These are phyloP conservation scores for Suillus placidus DNA, from an alignment of 768 basidiomycete genomes.

Conservation along the genomic window DNA sequence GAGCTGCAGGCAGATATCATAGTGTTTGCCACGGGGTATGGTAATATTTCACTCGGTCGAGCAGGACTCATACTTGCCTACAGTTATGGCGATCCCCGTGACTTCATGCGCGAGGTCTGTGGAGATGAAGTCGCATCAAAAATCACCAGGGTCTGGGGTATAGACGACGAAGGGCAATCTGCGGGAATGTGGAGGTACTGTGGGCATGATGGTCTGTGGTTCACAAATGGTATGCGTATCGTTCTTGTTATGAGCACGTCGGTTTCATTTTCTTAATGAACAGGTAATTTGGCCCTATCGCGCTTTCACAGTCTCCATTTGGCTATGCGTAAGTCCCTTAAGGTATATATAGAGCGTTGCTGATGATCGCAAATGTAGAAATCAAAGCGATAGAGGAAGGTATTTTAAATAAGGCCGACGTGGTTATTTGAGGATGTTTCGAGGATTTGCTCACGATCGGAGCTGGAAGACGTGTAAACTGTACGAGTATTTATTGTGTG, in stretches of 20 bases:
- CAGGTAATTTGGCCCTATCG: conserved; percentile 28
- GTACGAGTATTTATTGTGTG: neutral
- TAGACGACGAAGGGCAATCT: conserved; percentile 65
- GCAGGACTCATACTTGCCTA: neutral
- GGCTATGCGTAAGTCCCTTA: conserved; percentile 32
- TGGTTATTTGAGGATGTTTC: neutral
- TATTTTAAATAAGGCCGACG: conserved; percentile 15
- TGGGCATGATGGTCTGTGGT: conserved; percentile 41
- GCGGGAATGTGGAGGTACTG: conserved; percentile 39
- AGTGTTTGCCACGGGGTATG: conserved; percentile 35
- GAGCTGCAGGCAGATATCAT: conserved; percentile 36
- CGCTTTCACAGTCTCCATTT: conserved; percentile 35
- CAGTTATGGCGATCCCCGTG: conserved; percentile 51
- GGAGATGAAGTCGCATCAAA: conserved; percentile 47
- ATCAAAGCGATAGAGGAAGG: conserved; percentile 35
- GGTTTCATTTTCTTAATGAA: neutral
- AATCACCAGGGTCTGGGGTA: conserved; percentile 59
- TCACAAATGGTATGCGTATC: conserved; percentile 23
- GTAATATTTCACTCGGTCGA: neutral
- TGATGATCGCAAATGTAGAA: conserved; percentile 20
- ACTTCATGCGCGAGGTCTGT: conserved; percentile 45
- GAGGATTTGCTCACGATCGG: neutral
- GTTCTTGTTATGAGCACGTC: neutral
- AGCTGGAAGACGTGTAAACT: neutral
- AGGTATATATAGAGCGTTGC: neutral